Evolutionary conservation across 2,329 filamentous ascomycete genomes (phyloP).

Genomic region (Dactylellina leptospora): DNA sequence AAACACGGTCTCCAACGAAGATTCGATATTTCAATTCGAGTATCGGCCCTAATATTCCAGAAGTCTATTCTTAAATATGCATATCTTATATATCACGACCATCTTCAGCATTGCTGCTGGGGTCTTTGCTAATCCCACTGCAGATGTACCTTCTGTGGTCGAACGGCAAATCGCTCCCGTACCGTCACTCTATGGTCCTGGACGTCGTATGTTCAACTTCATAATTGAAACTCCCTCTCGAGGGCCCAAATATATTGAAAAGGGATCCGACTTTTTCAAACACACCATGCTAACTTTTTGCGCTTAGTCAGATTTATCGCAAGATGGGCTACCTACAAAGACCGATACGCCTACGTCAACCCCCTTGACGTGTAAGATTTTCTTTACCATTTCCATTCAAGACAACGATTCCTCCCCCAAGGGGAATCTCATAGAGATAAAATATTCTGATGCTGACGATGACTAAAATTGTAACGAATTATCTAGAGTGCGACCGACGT

Average conservation of each 20-base stretch:
- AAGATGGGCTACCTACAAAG: slow-evolving; percentile 36
- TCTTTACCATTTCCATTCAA: not conserved
- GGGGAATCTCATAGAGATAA: not conserved
- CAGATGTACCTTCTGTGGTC: not conserved
- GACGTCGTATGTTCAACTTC: slow-evolving; percentile 30
- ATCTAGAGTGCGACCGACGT: slow-evolving; percentile 20
- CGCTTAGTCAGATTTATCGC: slow-evolving; percentile 31
- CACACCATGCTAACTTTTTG: not conserved
- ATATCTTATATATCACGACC: slow-evolving; percentile 21
- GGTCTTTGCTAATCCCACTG: slow-evolving; percentile 1
- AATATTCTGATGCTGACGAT: not conserved
- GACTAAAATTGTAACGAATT: not conserved
- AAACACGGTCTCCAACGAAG: too few relatives aligned
- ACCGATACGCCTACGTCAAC: slow-evolving; percentile 38
- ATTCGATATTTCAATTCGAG: too few relatives aligned
- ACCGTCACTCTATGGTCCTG: slow-evolving; percentile 31
- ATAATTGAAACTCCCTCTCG: not conserved
- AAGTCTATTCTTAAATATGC: too few relatives aligned
- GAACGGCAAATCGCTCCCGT: slow-evolving; percentile 18
- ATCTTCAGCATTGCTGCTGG: not conserved
- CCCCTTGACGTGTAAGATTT: slow-evolving; percentile 24
- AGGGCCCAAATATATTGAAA: not conserved
- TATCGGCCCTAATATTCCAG: too few relatives aligned
- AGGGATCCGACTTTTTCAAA: not conserved
- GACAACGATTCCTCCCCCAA: not conserved